A percentile compares a stretch with the other conserved stretches of the same genome.
Conservation (phyloP, 805 yeast species). For the Ogataea henricii region DNA sequence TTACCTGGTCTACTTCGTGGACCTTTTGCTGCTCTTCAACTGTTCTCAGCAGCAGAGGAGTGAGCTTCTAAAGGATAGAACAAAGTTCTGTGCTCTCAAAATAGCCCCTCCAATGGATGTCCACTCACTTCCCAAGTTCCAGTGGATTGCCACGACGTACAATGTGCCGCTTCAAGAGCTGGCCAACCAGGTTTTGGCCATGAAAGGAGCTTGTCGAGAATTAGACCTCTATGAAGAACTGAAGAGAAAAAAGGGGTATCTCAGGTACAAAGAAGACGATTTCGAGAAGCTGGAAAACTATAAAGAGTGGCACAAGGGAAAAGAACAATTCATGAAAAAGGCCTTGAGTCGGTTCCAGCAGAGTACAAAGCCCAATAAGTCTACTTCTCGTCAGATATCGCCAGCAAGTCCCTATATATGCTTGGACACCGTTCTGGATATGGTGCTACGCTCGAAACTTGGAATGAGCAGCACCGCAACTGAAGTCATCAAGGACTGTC, state of each 20-base stretch:
- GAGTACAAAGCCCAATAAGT: slow-evolving; percentile 5
- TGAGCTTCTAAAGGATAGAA: slow-evolving; percentile 8
- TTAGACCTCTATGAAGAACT: slow-evolving; percentile 18
- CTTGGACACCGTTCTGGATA: slow-evolving; percentile 17
- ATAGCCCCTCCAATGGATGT: slow-evolving; percentile 18
- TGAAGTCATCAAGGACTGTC: slow-evolving; percentile 22
- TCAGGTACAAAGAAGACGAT: slow-evolving; percentile 14
- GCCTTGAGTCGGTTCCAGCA: slow-evolving; percentile 19
- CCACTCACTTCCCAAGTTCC: slow-evolving; percentile 15
- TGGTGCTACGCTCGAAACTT: slow-evolving; percentile 6
- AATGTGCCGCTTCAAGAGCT: slow-evolving; percentile 14
- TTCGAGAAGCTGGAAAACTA: slow-evolving; percentile 10
- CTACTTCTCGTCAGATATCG: slow-evolving; percentile 13
- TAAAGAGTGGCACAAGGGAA: slow-evolving; percentile 19
- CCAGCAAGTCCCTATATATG: slow-evolving; percentile 19
- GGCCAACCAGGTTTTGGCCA: slow-evolving; percentile 17
- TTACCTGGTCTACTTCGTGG: slow-evolving; percentile 20
- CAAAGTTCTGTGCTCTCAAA: slow-evolving; percentile 10
- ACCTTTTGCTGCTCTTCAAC: slow-evolving; percentile 14
- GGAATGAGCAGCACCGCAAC: slow-evolving; percentile 10
- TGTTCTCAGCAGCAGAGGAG: slow-evolving; percentile 9
- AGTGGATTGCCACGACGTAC: slow-evolving; percentile 18
- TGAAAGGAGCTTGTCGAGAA: slow-evolving; percentile 21
- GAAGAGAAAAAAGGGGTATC: slow-evolving; percentile 6
- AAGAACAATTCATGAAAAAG: slow-evolving; percentile 12